Base-by-base conservation (phyloP, 805 yeast species). In the Candida sanyiensis region DNA sequence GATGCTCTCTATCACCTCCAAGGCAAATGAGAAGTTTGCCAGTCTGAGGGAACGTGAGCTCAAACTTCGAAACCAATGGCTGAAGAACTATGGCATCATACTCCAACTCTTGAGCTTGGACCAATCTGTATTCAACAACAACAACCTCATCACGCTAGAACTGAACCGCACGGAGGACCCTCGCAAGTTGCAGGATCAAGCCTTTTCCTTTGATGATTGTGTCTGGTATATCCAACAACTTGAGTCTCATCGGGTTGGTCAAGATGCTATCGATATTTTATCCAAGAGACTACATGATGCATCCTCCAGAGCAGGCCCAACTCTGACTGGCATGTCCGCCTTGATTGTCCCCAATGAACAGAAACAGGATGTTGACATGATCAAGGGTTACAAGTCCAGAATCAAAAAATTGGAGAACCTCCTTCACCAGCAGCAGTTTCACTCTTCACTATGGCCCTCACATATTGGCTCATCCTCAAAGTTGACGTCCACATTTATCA, bases 381-480 rank as follows among this genome's bases (percentile, higher is more conserved):
- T 82, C 9, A 69, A 69, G 46, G 85, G 84, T 0, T 80, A 87
- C 46, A 81, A 81, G 55, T 59, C 74, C 9, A 65, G 95, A 38
- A 84, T 90, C 28, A 76, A 75, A 45, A 83, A 83, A 48, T 68
- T 90, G 37, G 96, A 88, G 49, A 80, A 75, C 39, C 59, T 87
- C 27, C 61, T 88, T 12, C 93, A 87, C 54, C 86, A 83, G 45
- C 82, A 77, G 38, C 85, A 75, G 46, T 77, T 71, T 51, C 70
- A 76, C 37, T 64, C 77, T 27, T 68, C 67, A 23, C 61, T 59
- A 35, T 67, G 71, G 70, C 69, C 67, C 3, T 51, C 71, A 43
- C 33, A 35, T 23, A 28, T 28, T n/a, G 41, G 39, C 2, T 27
- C 36, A 5, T 30, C 29, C 6, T 16, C 21, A n/a, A 25, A 25